Base-by-base conservation (phyloP, 208 protist genomes). In the Acanthamoeba royreba region DNA sequence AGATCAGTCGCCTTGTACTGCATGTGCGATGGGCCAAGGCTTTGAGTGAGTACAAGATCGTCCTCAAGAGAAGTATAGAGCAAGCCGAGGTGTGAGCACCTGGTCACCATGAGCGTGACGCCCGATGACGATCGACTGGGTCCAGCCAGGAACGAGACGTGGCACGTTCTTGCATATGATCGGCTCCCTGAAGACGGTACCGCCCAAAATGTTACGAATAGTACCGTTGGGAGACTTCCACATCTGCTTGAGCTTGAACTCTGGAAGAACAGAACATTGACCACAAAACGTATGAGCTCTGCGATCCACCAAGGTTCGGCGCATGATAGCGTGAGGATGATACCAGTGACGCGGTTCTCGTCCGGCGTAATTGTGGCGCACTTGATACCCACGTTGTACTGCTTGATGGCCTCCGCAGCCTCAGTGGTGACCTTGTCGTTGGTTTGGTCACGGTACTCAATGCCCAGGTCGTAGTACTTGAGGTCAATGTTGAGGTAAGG, bases 351-450 rank as follows among this genome's bases (percentile, higher is more conserved):
- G 72, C 99, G 98, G 2, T 96, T 98, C 97, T 99, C 98, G 89
- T 99, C 98, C 55, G 99, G 99, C 43, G 99, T 99, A 96, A 99
- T 99, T 53, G 99, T 99, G 58, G 99, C 99, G 92, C 99, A 99
- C 96, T 99, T 99, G 95, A 99, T 99, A 90, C 99, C 99, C 8
- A 99, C 98, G 94, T 99, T 99, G 96, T 97, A 97, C 81, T 96
- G 94, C 94, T 98, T 96, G 83, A 99, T 98, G 17, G 99, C 99
- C 79, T 99, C 52, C n/a, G 95, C 95, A 49, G 93, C 93, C 40
- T 97, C 96, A 28, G 96, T 40, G 15, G 96, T 97, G 35, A 97
- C 95, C 90, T 96, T 61, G 58, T 97, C 96, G 52, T 97, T 88
- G 15, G 96, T 97, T 11, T 40, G 53, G 87, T 97, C 92, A 74